phyloP scores from a whole-genome alignment of 148 eudicot genomes.

The Rhododendron williamsianum region DNA sequence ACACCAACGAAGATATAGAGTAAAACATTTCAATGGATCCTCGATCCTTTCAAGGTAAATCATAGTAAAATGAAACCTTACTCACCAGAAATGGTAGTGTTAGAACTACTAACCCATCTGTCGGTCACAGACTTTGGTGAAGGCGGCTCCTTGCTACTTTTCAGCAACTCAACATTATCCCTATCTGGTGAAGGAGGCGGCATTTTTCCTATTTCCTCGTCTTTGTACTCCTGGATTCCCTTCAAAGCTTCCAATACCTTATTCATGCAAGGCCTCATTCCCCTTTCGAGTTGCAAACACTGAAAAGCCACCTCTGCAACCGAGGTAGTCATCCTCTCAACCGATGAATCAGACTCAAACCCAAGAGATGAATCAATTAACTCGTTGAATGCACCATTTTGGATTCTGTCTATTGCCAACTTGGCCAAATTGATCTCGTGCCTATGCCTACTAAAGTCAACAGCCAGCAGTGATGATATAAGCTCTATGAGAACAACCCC shows the following conservation, averaged over 20 bases:
- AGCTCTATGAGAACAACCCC: conserved; percentile 63
- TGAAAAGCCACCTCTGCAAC: conserved; percentile 13
- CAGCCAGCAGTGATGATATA: conserved; percentile 47
- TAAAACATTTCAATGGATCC: no score
- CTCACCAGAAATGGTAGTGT: conserved; percentile 15
- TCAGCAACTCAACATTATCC: conserved; percentile 20
- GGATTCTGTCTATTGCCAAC: conserved; percentile 23
- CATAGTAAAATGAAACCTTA: neutral
- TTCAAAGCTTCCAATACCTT: conserved; percentile 1
- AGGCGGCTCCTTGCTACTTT: conserved; percentile 11
- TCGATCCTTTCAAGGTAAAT: neutral
- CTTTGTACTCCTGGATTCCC: neutral
- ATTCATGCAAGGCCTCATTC: neutral
- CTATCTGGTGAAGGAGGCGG: conserved; percentile 13
- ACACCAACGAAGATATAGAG: neutral
- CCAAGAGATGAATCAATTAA: no score
- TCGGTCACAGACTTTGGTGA: conserved; percentile 28
- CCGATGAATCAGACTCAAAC: no score
- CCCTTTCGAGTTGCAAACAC: conserved; percentile 1
- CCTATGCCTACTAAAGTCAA: conserved; percentile 19
- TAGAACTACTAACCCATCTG: conserved; percentile 17
- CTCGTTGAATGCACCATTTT: no score
- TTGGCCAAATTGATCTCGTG: conserved; percentile 4
- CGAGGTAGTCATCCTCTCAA: no score
- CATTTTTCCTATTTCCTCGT: neutral